These are phyloP conservation scores for Trichoderma koningii DNA, from an alignment of 2,329 filamentous ascomycete genomes.

Conservation along the genomic window DNA sequence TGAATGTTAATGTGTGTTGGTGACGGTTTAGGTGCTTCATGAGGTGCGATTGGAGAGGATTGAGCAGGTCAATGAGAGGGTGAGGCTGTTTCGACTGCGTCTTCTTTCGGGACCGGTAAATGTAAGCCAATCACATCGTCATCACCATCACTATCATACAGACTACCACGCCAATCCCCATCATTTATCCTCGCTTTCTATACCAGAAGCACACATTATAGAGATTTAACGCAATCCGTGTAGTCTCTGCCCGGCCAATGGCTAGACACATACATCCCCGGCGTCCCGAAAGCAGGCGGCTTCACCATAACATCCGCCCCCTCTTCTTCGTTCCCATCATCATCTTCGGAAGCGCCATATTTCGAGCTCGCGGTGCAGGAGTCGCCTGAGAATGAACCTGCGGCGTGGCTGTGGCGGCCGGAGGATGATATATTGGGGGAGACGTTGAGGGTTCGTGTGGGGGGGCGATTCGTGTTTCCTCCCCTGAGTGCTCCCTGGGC, in stretches of 20 bases:
- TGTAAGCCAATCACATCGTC: constrained; percentile 41
- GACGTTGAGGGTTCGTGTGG: constrained; percentile 68
- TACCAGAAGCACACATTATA: not conserved
- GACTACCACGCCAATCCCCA: too few species aligned
- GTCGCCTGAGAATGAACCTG: constrained; percentile 69
- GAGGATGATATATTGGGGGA: constrained; percentile 57
- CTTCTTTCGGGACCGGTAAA: constrained; percentile 53
- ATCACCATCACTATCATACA: too few species aligned
- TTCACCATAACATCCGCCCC: constrained; percentile 86
- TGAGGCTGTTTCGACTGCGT: constrained; percentile 68
- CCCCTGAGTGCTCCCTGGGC: constrained; percentile 42
- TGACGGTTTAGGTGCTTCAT: constrained; percentile 52
- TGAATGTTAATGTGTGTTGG: not conserved
- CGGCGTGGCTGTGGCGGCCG: constrained; percentile 73
- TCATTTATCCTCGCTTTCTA: not conserved
- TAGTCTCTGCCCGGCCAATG: constrained; percentile 84
- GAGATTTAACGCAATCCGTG: not conserved
- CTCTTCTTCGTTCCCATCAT: constrained; percentile 36
- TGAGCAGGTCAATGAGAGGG: constrained; percentile 63
- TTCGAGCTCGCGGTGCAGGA: constrained; percentile 79
- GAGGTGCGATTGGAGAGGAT: constrained; percentile 63
- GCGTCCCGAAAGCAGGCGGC: constrained; percentile 70
- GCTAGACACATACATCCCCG: constrained; percentile 79
- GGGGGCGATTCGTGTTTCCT: constrained; percentile 80
- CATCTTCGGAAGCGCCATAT: constrained; percentile 52